A percentile compares a stretch with the other conserved stretches of the same genome.
These are phyloP conservation scores for Acacia pycnantha DNA, from an alignment of 331 rosid genomes.

Conservation along the genomic window DNA sequence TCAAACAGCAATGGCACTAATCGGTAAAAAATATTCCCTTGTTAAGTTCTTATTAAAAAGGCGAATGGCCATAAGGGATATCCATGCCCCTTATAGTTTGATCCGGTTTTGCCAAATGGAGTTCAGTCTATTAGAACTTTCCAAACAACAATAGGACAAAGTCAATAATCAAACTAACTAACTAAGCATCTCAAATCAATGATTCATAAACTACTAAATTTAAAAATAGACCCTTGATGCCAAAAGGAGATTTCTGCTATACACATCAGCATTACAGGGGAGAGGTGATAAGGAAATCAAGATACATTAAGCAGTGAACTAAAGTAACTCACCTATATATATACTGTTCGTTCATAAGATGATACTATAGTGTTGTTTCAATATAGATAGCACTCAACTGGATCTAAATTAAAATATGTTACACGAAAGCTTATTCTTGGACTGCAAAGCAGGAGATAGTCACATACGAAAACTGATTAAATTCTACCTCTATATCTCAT, in stretches of 20 bases:
- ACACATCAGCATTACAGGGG: conserved; percentile 13
- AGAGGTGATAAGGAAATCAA: conserved; percentile 9
- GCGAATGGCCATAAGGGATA: background rate
- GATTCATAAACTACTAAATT: background rate
- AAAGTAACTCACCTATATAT: conserved; percentile 16
- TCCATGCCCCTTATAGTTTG: background rate
- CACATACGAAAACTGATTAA: conserved; percentile 37
- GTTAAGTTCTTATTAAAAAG: background rate
- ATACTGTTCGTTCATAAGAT: conserved; percentile 4
- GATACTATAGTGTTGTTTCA: conserved; percentile 24
- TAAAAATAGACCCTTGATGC: background rate
- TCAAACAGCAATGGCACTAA: background rate
- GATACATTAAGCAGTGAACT: background rate
- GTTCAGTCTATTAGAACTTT: background rate
- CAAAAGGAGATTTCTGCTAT: background rate
- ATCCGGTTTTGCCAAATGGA: background rate
- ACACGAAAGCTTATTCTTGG: conserved; percentile 32
- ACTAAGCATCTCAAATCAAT: background rate
- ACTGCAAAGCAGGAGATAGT: conserved; percentile 39
- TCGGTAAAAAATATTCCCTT: background rate
- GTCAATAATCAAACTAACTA: background rate
- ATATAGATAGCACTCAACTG: conserved; percentile 27
- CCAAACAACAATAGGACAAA: background rate
- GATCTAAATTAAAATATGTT: conserved; percentile 37
- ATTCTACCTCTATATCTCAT: conserved; percentile 31